Evolutionary conservation across 2,329 filamentous ascomycete species (phyloP).

Genomic region (Dactylellina drechsleri): DNA sequence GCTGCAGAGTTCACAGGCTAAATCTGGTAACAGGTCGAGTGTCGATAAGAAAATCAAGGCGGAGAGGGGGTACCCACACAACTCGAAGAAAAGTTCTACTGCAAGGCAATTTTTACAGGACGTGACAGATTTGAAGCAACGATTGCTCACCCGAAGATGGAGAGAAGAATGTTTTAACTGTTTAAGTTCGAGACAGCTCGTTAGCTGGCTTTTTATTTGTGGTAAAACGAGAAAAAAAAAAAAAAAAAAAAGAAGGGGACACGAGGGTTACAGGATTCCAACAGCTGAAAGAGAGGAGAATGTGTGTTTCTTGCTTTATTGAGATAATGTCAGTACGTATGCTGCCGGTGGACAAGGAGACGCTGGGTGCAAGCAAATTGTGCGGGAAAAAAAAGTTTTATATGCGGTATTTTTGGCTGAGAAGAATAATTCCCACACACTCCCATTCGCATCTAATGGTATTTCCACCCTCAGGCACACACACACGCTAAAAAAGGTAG

Average conservation of each 20-base stretch:
- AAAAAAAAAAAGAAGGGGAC: not conserved
- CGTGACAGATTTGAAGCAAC: constrained; percentile 7
- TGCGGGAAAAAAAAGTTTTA: constrained; percentile 55
- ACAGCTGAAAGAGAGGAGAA: constrained; percentile 14
- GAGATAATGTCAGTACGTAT: constrained; percentile 13
- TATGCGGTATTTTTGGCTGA: constrained; percentile 54
- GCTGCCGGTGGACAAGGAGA: not conserved
- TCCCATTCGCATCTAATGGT: too few relatives aligned
- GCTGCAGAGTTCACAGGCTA: constrained; percentile 15
- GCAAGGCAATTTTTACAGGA: constrained; percentile 4
- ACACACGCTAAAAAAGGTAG: constrained; percentile 21
- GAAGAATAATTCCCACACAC: not conserved
- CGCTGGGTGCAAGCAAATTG: constrained; percentile 31
- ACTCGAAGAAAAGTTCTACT: constrained; percentile 24
- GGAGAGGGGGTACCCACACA: constrained; percentile 34
- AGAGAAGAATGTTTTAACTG: constrained; percentile 17
- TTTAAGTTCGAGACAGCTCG: constrained; percentile 48
- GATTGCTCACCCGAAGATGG: constrained; percentile 13
- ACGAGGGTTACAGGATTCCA: not conserved
- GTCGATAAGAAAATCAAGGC: constrained; percentile 21
- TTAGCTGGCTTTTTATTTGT: constrained; percentile 36
- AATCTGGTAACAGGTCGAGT: constrained; percentile 33
- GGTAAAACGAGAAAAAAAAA: constrained; percentile 2
- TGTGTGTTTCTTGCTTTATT: constrained; percentile 28
- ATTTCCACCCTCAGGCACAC: constrained; percentile 25